phyloP scores from a whole-genome alignment of 768 basidiomycete species.

The Russula dissimulans region DNA sequence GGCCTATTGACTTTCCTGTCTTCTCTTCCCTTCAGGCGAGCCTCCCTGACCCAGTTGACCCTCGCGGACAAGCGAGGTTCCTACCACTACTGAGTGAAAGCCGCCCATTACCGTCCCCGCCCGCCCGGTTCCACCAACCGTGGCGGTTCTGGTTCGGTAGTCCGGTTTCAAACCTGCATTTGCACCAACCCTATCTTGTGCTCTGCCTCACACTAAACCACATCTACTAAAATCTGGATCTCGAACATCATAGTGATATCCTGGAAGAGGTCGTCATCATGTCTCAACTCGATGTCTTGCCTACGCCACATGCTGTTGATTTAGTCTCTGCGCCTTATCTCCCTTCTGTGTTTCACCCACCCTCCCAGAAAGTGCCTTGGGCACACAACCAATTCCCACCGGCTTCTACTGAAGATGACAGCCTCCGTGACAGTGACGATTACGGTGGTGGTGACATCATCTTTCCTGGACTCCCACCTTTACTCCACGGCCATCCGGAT shows the following conservation, averaged over 20 bases:
- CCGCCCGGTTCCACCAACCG: conserved; percentile 53
- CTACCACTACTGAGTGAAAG: conserved; percentile 46
- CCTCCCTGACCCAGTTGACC: conserved; percentile 48
- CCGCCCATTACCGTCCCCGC: conserved; percentile 42
- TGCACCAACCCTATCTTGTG: background rate
- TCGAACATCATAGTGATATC: background rate
- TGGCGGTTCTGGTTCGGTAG: conserved; percentile 73
- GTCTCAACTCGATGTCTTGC: conserved; percentile 49
- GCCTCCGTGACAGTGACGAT: background rate
- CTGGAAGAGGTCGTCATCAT: conserved; percentile 28
- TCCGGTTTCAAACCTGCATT: conserved; percentile 32
- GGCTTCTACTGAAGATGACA: background rate
- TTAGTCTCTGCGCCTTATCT: conserved; percentile 23
- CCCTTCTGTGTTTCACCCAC: conserved; percentile 11
- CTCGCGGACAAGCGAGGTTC: conserved; percentile 68
- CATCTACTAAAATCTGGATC: conserved; percentile 3
- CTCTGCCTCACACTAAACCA: background rate
- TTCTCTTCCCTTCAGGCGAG: conserved; percentile 44
- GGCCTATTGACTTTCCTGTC: background rate
- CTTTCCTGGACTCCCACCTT: conserved; percentile 57
- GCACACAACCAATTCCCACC: background rate
- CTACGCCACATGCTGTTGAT: conserved; percentile 25
- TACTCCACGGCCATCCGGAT: conserved; percentile 60
- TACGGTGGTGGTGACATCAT: conserved; percentile 30
- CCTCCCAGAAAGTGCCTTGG: conserved; percentile 20